Evolutionary conservation across 176 grass and related monocot species (phyloP).

Genomic region (Oryza brachyantha): DNA sequence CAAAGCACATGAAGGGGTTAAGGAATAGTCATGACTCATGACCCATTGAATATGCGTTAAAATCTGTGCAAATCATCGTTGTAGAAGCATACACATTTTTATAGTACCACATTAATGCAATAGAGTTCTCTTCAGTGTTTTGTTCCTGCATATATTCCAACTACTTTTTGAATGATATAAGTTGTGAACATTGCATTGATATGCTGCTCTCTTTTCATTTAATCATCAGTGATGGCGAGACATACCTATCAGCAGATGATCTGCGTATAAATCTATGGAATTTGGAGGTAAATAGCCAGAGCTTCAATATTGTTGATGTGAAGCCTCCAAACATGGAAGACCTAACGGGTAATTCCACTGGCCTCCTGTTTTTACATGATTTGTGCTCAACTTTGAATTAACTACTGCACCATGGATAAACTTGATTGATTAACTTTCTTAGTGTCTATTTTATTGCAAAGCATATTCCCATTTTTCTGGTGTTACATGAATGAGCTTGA

Average conservation of each 20-base stretch:
- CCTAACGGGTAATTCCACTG: slow-evolving; percentile 65
- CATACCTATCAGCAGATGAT: slow-evolving; percentile 97
- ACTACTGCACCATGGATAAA: slow-evolving; percentile 1
- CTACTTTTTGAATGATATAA: neutral
- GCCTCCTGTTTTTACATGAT: neutral
- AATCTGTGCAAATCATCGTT: neutral
- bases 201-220: slow-evolving; percentile 30
- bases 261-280: slow-evolving; percentile 96
- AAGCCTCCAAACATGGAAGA: slow-evolving; percentile 99
- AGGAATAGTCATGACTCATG: neutral
- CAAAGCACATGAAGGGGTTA: neutral
- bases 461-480: slow-evolving; percentile 1
- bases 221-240: slow-evolving; percentile 79
- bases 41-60: neutral
- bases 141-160: slow-evolving; percentile 12
- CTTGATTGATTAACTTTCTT: neutral
- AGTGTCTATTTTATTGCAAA: slow-evolving; percentile 12
- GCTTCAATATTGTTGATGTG: slow-evolving; percentile 97
- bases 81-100: neutral
- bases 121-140: neutral
- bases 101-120: neutral
- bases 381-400: neutral
- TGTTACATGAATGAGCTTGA: slow-evolving; percentile 1
- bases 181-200: slow-evolving; percentile 26
- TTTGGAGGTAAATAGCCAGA: slow-evolving; percentile 92